Evolutionary conservation across 768 basidiomycete species (phyloP), one percentile per base, ranked within the genome.

Genomic region (Boletus sp.): DNA sequence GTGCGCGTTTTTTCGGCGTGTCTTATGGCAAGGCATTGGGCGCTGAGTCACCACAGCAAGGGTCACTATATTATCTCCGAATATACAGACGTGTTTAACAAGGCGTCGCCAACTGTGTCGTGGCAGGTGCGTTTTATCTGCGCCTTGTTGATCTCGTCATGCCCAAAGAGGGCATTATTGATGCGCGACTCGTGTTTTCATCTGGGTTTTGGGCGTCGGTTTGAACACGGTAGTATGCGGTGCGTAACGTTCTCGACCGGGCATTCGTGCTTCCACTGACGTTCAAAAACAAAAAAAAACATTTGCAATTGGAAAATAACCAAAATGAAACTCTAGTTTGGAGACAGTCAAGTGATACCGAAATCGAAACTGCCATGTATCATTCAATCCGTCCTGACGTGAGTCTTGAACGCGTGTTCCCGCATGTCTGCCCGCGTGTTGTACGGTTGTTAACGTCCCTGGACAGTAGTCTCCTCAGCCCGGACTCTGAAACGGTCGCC

Each of bases 11-110:
- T 54, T 55, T 36, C 18, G 9, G n/a, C 12, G 18, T 28, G 20
- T 46, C 10, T 41, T 18, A 7, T 45, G 46, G 30, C 28, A 9
- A 50, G 15, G 50, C 28, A 12, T 28, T 28, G 58, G 54, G 58
- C 28, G 36, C 64, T 63, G 37, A 56, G 40, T 49, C 39, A 18
- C 55, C 46, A n/a, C 57, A 75, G 80, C 50, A 79, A 77, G 67
- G 91, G 90, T 0, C 90, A 92, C 65, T 90, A 85, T 59, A 81
- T 92, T 54, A 79, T 91, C 41, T 71, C 78, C 12, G 90, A 92
- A 64, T 84, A 88, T 57, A 77, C 80, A 8, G 86, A 87, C 68
- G 85, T 79, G 42, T 68, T 78, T 52, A 88, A 89, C 70, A 88
- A 80, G 67, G 74, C 82, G 50, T 75, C 75, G 61, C 84, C 86